These are phyloP conservation scores for Lactarius vividus DNA, from an alignment of 768 basidiomycete genomes.

Conservation along the genomic window DNA sequence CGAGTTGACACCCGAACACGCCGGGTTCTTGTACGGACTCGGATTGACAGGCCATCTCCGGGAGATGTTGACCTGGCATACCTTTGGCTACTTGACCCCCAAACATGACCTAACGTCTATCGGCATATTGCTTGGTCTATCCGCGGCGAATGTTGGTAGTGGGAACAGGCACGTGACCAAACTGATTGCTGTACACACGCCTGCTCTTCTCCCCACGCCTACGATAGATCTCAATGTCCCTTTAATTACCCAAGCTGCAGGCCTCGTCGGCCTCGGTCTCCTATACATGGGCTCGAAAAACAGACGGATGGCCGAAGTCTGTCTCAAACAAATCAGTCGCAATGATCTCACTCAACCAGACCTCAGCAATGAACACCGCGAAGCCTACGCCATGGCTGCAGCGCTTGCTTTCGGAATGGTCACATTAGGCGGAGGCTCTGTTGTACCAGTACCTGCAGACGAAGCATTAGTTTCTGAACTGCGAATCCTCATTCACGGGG, in stretches of 20 bases:
- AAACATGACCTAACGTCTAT: conserved; percentile 96
- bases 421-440: conserved; percentile 86
- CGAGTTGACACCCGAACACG: conserved; percentile 89
- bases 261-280: conserved; percentile 82
- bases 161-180: conserved; percentile 87
- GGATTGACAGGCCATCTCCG: conserved; percentile 90
- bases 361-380: conserved; percentile 82
- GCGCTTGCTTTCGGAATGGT: conserved; percentile 94
- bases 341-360: conserved; percentile 78
- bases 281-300: conserved; percentile 87
- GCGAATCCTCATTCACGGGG: conserved; percentile 74
- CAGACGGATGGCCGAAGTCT: conserved; percentile 89
- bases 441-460: conserved; percentile 64
- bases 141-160: conserved; percentile 85
- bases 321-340: conserved; percentile 79
- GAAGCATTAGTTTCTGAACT: conserved; percentile 63
- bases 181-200: conserved; percentile 87
- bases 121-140: conserved; percentile 88
- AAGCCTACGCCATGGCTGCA: conserved; percentile 87
- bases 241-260: conserved; percentile 85
- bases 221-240: conserved; percentile 88
- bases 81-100: conserved; percentile 90
- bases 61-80: conserved; percentile 91
- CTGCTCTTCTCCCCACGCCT: conserved; percentile 85
- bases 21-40: conserved; percentile 92